Evolutionary conservation across 805 yeast species (phyloP), one percentile per base, ranked within the genome.

Genomic region (Candida boidinii): DNA sequence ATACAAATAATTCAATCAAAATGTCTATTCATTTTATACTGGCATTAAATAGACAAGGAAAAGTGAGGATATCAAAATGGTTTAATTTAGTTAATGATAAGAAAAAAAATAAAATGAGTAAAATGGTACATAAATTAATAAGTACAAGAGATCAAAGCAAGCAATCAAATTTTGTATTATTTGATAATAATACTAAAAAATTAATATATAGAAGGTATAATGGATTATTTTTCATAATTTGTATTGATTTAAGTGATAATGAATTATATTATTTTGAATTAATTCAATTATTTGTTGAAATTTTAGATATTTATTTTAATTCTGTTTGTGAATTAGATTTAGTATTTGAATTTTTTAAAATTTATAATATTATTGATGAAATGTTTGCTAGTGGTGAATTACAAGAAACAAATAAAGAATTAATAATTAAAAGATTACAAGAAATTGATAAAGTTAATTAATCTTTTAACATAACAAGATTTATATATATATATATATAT

Each of bases 261-360:
- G 96, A 87, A 49, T 68, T 92, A 37, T 73, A 78, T 33, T 83
- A 81, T 47, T 60, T 92, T 32, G 95, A 92, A 39, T 76, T 83
- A 18, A 76, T 90, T 24, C 97, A 90, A 51, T 62, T 88, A 34
- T 73, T 90, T 40, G 96, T 90, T 14, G 96, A 92, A 57, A 75
- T 86, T 7, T 61, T 90, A 35, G 97, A 90, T 54, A 66, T 77
- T 10, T 85, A 79, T 53, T 90, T 90, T 48, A 80, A 86, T 42
- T 86, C 79, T 48, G 97, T 90, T 7, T 88, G 96, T 59, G 96
- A 90, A 57, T 66, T 90, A 44, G 97, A 90, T 53, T 68, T 92
- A 36, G 94, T 92, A 15, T 92, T 88, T 64, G 86, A 87, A 56
- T 90, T 90, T 57, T 79, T 79, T 64, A 85, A 81, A 54, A 78